Evolutionary conservation across 192 early-diverging fungal species (phyloP).

Genomic region (Backusella mclennaniae): DNA sequence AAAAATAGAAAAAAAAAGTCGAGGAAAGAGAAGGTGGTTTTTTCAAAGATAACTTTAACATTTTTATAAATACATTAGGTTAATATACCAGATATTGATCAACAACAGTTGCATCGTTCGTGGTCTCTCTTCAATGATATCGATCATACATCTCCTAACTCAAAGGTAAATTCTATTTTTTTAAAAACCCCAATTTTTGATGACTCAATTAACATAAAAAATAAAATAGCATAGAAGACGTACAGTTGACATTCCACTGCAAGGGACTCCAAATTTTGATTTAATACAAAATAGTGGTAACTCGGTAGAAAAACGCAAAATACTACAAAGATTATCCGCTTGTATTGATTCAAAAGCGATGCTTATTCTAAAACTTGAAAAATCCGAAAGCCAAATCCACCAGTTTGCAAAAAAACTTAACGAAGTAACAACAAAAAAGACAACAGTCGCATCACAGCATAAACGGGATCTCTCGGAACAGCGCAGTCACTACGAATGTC

Average conservation of each 20-base stretch:
- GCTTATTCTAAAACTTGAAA: constrained; percentile 6
- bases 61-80: neutral
- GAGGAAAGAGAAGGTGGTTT: neutral
- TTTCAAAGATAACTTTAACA: neutral
- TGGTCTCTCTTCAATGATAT: neutral
- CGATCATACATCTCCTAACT: neutral
- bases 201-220: neutral
- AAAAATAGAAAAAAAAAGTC: neutral
- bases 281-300: neutral
- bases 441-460: neutral
- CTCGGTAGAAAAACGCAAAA: neutral
- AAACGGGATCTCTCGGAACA: constrained; percentile 13
- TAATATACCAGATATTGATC: neutral
- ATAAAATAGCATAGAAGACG: neutral
- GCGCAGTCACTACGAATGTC: constrained; percentile 12
- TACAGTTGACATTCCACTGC: neutral
- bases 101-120: neutral
- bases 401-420: constrained; percentile 1
- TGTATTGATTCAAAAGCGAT: neutral
- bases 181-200: neutral
- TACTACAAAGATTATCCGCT: constrained; percentile 1
- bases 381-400: constrained; percentile 4
- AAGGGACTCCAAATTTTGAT: neutral
- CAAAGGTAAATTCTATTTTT: neutral
- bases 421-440: constrained; percentile 2